These are phyloP conservation scores for Solanum ossicruentum DNA, from an alignment of 257 asterid species.

Conservation along the genomic window DNA sequence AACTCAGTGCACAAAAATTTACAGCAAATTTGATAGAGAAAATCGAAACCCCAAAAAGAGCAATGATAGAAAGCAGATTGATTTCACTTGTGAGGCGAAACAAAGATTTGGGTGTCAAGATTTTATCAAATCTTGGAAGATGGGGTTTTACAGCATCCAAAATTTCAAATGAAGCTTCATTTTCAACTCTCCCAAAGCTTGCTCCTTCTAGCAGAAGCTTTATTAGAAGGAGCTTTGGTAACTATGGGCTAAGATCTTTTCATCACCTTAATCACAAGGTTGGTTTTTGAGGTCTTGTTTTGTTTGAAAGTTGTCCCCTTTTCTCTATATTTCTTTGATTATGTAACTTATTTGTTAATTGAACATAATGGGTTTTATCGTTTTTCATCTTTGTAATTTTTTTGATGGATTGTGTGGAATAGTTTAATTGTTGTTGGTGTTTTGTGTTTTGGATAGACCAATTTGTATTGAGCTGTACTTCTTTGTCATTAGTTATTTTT, in stretches of 20 bases:
- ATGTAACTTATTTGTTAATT: neutral
- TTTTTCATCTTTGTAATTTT: neutral
- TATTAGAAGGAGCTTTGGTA: slow-evolving; percentile 15
- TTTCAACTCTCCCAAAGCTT: slow-evolving; percentile 5
- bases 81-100: slow-evolving; percentile 23
- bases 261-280: slow-evolving; percentile 42
- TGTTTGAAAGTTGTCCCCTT: neutral
- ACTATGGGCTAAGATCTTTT: slow-evolving; percentile 37
- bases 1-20: neutral
- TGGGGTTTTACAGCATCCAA: neutral
- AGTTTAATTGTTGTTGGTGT: neutral
- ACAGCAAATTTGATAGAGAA: neutral
- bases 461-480: neutral
- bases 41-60: neutral
- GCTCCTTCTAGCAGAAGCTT: slow-evolving; percentile 17
- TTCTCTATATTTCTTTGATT: neutral
- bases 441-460: neutral
- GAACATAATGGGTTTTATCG: neutral
- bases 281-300: neutral
- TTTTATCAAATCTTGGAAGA: slow-evolving; percentile 16
- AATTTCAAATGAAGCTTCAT: neutral
- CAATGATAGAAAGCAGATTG: slow-evolving; percentile 41
- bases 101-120: slow-evolving; percentile 14
- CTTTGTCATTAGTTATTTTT: neutral
- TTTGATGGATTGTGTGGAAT: neutral